A percentile compares a stretch with the other conserved stretches of the same genome.
Evolutionary conservation across 1,284 basidiomycete species (phyloP).

Genomic region (Cutaneotrichosporon mucoides): DNA sequence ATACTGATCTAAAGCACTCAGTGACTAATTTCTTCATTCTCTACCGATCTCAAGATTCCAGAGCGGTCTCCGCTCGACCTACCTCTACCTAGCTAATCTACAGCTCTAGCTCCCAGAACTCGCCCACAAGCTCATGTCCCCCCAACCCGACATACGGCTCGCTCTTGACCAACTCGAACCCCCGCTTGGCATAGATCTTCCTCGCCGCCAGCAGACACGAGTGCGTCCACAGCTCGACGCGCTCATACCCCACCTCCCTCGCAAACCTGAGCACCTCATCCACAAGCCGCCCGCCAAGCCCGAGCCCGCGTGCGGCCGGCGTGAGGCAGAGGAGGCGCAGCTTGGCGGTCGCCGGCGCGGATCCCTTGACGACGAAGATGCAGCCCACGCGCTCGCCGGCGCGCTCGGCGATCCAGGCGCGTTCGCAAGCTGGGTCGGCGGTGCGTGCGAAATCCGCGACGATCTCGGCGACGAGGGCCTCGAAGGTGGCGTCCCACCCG

Average conservation of each 20-base stretch:
- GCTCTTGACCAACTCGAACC: slow-evolving; percentile 2
- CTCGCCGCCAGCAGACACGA: slow-evolving; percentile 9
- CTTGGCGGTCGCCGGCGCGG: slow-evolving; percentile 3
- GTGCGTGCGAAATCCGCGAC: not conserved
- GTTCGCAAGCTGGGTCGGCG: slow-evolving; percentile 1
- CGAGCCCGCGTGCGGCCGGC: slow-evolving; percentile 7
- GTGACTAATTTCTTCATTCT: no score
- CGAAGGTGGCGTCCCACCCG: slow-evolving; percentile 8
- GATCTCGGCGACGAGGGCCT: slow-evolving; percentile 12
- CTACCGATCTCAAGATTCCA: no score
- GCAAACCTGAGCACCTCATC: slow-evolving; percentile 10
- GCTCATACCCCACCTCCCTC: slow-evolving; percentile 8
- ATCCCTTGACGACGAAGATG: slow-evolving; percentile 8
- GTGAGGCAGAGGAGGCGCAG: slow-evolving; percentile 12
- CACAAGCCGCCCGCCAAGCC: slow-evolving; percentile 11
- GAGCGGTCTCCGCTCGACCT: no score
- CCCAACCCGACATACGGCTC: slow-evolving; percentile 4
- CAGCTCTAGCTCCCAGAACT: slow-evolving; percentile 10
- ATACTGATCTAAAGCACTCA: no score
- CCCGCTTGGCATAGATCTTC: slow-evolving; percentile 12
- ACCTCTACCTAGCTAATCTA: not conserved
- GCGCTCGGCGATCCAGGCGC: slow-evolving; percentile 14
- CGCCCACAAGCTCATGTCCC: slow-evolving; percentile 3
- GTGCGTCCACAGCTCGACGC: slow-evolving; percentile 19
- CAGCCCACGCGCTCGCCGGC: slow-evolving; percentile 11